Base-by-base conservation (phyloP, 257 asterid genomes). In the Fraxinus anomala region DNA sequence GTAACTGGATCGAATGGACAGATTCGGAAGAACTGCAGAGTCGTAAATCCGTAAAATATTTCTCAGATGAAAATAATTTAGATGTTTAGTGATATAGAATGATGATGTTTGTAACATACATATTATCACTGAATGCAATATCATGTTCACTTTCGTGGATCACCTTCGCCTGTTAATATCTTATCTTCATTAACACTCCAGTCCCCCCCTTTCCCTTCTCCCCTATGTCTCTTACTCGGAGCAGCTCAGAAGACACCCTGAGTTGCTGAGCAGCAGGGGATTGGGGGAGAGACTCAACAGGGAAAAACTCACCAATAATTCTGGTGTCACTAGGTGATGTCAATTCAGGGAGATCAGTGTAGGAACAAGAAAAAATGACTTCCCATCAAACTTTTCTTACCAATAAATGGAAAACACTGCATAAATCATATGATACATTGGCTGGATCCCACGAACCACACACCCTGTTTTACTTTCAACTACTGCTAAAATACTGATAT, bases 11-110 rank as follows among this genome's bases (percentile, higher is more conserved):
- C 87, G 0, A 47, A 75, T 30, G 98, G 98, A 39, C 81, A 93
- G 85, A 84, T 93, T 37, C 76, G 97, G 61, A 89, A 54, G 79
- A 90, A 93, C 40, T 92, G 97, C 59, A 88, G 97, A 88, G 87
- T 83, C 70, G 73, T 83, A 0, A 91, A 91, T 79, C 82, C 80
- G 0, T 86, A 68, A 76, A 6, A 17, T 34, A 0, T 69, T 23
- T 23, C 28, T 61, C 68, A 21, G 68, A 61, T 23, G 68, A 61
- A 61, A 23, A 63, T 11, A 23, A 24, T 61, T 61, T 21, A 23
- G 33, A 61, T 61, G 68, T 61, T 23, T 23, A 61, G 68, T 23
- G 33, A 23, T 10, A 61, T 9, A 61, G 68, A 7, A 61, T 61
- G 33, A 21, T 9, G 33, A 61, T 23, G 33, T 21, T 61, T 21